Evolutionary conservation across 768 basidiomycete genomes (phyloP).

Genomic region (Trametopsis cervina): DNA sequence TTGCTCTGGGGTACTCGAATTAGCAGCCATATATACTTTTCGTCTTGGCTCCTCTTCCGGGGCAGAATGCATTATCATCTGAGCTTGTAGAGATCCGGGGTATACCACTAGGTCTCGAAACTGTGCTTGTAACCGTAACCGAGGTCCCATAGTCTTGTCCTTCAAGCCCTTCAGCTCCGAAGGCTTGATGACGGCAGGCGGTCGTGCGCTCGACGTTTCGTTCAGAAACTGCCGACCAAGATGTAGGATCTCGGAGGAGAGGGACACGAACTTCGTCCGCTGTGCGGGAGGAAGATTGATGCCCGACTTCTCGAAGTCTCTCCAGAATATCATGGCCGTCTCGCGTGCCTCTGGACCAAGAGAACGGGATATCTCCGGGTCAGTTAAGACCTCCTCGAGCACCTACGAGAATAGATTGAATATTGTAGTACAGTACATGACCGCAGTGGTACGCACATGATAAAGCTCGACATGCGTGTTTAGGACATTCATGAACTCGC

Average conservation of each 20-base stretch:
- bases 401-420: constrained; percentile 38
- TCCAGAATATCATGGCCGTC: constrained; percentile 90
- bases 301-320: constrained; percentile 96
- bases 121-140: constrained; percentile 67
- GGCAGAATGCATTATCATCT: constrained; percentile 88
- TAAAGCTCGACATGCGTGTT: constrained; percentile 92
- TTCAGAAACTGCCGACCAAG: constrained; percentile 84
- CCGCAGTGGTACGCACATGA: constrained; percentile 47
- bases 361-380: constrained; percentile 56
- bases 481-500: constrained; percentile 95
- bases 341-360: constrained; percentile 71
- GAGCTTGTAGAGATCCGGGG: constrained; percentile 83
- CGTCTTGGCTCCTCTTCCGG: constrained; percentile 78
- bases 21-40: constrained; percentile 76
- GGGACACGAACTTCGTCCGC: constrained; percentile 75
- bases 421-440: constrained; percentile 6
- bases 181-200: constrained; percentile 61
- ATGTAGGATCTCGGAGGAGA: constrained; percentile 83
- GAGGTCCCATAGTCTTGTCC: constrained; percentile 69
- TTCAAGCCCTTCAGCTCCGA: constrained; percentile 67
- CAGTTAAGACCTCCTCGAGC: constrained; percentile 61
- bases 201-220: constrained; percentile 54
- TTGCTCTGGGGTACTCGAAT: constrained; percentile 69
- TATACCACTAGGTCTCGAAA: constrained; percentile 74
- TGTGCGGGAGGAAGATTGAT: constrained; percentile 79